Evolutionary conservation across 805 yeast species (phyloP).

Genomic region (Myxozyma nipponensis): DNA sequence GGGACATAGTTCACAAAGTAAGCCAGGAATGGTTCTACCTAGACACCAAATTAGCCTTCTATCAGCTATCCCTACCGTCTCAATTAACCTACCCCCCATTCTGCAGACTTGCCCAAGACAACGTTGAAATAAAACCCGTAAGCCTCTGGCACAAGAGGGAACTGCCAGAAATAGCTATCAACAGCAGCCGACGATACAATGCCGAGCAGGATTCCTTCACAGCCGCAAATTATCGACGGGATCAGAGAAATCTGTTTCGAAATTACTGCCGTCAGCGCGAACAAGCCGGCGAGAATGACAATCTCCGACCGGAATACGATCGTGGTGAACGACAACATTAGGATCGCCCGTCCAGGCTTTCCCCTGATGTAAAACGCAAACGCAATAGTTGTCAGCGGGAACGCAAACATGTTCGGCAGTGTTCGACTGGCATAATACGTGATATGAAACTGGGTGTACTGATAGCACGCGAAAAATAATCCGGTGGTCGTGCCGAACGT

Average conservation of each 20-base stretch:
- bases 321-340: constrained; percentile 58
- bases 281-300: constrained; percentile 49
- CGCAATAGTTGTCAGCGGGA: constrained; percentile 50
- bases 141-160: constrained; percentile 65
- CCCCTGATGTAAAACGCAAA: constrained; percentile 8
- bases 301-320: constrained; percentile 72
- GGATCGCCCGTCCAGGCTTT: constrained; percentile 39
- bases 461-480: constrained; percentile 58
- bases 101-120: constrained; percentile 62
- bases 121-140: constrained; percentile 72
- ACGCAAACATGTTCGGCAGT: constrained; percentile 74
- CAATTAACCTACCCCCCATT: constrained; percentile 73
- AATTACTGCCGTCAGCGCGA: constrained; percentile 41
- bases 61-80: too few species aligned
- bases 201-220: constrained; percentile 54
- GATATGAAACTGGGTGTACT: constrained; percentile 71
- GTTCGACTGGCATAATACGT: constrained; percentile 78
- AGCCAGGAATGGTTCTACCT: constrained; percentile 60
- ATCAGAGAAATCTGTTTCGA: constrained; percentile 47
- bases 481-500: constrained; percentile 31
- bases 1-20: constrained; percentile 59
- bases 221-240: constrained; percentile 41
- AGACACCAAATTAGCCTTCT: too few species aligned
- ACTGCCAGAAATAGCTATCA: constrained; percentile 76
- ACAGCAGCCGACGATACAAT: constrained; percentile 45